These are phyloP conservation scores for Oemleria cerasiformis DNA, from an alignment of 306 rosid species.

Conservation along the genomic window DNA sequence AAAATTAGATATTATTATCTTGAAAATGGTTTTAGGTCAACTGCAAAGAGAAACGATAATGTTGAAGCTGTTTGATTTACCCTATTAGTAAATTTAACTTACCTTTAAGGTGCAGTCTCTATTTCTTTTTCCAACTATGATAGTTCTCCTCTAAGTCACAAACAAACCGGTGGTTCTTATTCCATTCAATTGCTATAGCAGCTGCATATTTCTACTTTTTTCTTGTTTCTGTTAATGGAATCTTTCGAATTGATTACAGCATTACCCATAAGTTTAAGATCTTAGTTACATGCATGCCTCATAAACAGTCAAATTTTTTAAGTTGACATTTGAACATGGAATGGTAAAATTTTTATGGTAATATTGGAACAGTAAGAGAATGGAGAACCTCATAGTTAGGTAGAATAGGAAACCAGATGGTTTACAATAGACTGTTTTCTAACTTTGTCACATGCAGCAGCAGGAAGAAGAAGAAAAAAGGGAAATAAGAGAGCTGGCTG, in stretches of 20 bases:
- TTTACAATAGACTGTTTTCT: background rate
- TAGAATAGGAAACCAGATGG: background rate
- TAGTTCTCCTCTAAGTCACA: background rate
- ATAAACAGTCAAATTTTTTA: no score
- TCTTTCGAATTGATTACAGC: background rate
- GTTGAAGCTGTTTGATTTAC: background rate
- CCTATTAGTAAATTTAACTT: slow-evolving; percentile 1
- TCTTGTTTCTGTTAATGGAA: background rate
- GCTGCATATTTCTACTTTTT: background rate
- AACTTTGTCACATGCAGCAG: background rate
- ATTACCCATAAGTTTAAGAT: background rate
- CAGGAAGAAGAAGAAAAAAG: background rate
- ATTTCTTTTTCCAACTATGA: background rate
- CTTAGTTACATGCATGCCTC: background rate
- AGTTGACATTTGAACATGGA: background rate
- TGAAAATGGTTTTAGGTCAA: background rate
- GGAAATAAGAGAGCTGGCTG: slow-evolving; percentile 7
- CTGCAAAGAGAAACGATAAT: background rate
- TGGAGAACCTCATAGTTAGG: background rate
- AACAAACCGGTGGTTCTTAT: background rate
- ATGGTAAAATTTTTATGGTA: background rate
- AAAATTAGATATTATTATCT: background rate
- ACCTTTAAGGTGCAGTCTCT: background rate
- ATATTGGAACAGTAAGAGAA: background rate
- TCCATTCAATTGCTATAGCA: background rate